Evolutionary conservation across 345 rosid species (phyloP).

Genomic region (Salix dunnii): DNA sequence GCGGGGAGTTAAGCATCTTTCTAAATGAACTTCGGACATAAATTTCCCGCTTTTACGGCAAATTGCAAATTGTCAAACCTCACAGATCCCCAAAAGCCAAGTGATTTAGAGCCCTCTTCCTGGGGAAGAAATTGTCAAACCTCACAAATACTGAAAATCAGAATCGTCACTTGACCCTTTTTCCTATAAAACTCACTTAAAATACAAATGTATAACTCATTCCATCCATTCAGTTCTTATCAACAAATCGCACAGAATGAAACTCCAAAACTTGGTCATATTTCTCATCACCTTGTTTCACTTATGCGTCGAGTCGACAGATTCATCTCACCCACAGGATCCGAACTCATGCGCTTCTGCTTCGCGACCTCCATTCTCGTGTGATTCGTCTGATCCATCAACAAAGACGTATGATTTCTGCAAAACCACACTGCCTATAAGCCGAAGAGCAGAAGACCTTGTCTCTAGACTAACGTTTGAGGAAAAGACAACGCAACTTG

Average conservation of each 20-base stretch:
- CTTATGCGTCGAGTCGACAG: slow-evolving; percentile 25
- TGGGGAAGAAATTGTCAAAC: not conserved
- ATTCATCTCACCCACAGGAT: slow-evolving; percentile 33
- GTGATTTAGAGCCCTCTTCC: no score
- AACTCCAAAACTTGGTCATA: not conserved
- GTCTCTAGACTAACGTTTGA: slow-evolving; percentile 67
- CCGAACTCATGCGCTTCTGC: no score
- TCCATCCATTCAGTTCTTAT: not conserved
- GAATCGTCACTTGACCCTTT: not conserved
- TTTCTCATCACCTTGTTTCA: not conserved
- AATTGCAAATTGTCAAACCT: no score
- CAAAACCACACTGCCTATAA: slow-evolving; percentile 47
- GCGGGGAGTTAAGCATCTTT: no score
- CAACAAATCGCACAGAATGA: slow-evolving; percentile 5
- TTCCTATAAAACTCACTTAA: not conserved
- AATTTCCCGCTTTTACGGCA: no score
- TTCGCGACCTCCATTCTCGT: slow-evolving; percentile 49
- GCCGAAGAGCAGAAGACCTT: slow-evolving; percentile 56
- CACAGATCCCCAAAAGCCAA: no score
- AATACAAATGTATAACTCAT: not conserved
- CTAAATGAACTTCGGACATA: no score
- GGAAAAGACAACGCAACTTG: slow-evolving; percentile 79
- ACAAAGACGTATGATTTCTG: slow-evolving; percentile 51
- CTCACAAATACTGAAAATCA: not conserved
- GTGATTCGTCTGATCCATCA: slow-evolving; percentile 48